phyloP scores from a whole-genome alignment of 176 grass and related monocot genomes.

The Oryza meridionalis region DNA sequence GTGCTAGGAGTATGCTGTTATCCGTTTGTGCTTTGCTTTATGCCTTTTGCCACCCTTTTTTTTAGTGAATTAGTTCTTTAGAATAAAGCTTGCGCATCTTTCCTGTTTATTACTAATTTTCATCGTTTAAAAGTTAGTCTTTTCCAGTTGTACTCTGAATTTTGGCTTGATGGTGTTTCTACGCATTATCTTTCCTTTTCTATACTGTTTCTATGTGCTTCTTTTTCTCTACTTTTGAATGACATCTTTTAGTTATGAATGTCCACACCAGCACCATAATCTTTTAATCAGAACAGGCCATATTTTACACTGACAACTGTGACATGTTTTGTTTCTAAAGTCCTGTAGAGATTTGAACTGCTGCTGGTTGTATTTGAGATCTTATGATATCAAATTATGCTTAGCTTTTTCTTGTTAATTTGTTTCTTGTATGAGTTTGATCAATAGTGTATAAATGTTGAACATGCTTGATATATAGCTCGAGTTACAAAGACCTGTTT shows the following conservation, averaged over 20 bases:
- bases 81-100: neutral
- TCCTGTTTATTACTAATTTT: conserved; percentile 1
- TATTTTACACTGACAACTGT: neutral
- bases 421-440: neutral
- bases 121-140: conserved; percentile 21
- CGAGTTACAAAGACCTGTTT: neutral
- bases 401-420: neutral
- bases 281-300: neutral
- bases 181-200: neutral
- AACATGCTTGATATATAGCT: neutral
- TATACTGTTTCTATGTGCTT: neutral
- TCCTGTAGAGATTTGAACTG: neutral
- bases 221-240: neutral
- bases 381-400: neutral
- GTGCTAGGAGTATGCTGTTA: neutral
- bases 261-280: neutral
- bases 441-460: neutral
- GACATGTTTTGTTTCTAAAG: neutral
- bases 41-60: conserved; percentile 8
- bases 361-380: neutral
- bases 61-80: conserved; percentile 19
- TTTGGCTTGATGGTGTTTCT: neutral
- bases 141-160: neutral
- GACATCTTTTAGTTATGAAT: neutral
- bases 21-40: neutral